Evolutionary conservation across 108 stramenopile genomes (phyloP), one percentile per base, ranked within the genome.

Genomic region (Parietichytrium sp.): DNA sequence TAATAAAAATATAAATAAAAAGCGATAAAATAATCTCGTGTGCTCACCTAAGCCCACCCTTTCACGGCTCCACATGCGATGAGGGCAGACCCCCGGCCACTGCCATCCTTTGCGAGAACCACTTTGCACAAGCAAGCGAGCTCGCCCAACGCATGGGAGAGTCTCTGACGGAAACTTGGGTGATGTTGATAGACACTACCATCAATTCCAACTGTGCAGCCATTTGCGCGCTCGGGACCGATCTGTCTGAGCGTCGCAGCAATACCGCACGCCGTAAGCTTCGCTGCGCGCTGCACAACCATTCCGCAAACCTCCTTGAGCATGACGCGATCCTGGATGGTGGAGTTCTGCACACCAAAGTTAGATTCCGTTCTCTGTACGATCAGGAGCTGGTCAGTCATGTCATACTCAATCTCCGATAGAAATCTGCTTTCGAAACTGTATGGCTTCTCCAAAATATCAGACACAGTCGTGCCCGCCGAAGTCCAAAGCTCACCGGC

Each of bases 291-390:
- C 49, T 79, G 55, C 4, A 42, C 42, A 27, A 82, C 53, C 31
- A 80, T 45, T 12, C 27, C 38, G 61, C 82, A 77, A 25, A 82
- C 78, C 49, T 61, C 72, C 79, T 79, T 38, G 33, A 82, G 80
- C 33, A 55, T 80, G 30, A 25, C n/a, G 51, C 79, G 29, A 23
- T 82, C 82, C 27, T 72, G 30, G 25, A 47, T n/a, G 26, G n/a
- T 47, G 10, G 78, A 47, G 4, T 48, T 27, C 45, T 47, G 16
- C 26, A 78, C 45, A 48, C 78, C 78, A 18, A 20, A 47, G 78
- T 12, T 78, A 12, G 3, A 10, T 13, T 47, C 45, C 15, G 49
- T 29, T 7, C 45, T n/a, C 47, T 26, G 78, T 13, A 47, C 45
- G 23, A 47, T 47, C 15, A 15, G 16, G 47, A 47, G 45, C 78